phyloP scores from a whole-genome alignment of 495 filamentous ascomycete genomes.

The Daldinia vernicosa region DNA sequence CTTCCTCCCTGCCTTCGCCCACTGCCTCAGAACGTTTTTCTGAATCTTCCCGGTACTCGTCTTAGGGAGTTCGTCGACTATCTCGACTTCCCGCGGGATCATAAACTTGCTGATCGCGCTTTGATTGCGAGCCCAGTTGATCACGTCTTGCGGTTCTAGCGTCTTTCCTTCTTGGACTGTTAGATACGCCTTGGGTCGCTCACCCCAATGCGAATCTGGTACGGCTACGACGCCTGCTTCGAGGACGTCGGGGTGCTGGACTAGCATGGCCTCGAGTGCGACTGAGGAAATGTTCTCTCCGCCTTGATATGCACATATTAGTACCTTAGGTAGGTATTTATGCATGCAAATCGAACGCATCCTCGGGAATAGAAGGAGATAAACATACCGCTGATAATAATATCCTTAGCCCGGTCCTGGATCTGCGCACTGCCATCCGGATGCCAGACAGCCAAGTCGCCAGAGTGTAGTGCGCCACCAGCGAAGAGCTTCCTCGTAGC shows the following conservation, averaged over 20 bases:
- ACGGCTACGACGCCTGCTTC: constrained; percentile 94
- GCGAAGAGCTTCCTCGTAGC: constrained; percentile 89
- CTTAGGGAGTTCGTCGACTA: constrained; percentile 89
- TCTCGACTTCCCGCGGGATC: constrained; percentile 92
- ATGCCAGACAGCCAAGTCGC: constrained; percentile 93
- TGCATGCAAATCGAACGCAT: neutral
- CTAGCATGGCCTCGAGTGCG: constrained; percentile 91
- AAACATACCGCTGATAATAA: constrained; percentile 90
- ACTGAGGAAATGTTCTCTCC: constrained; percentile 98
- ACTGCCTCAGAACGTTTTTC: constrained; percentile 92
- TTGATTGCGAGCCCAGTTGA: constrained; percentile 83
- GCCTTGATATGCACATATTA: constrained; percentile 58
- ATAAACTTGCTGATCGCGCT: constrained; percentile 91
- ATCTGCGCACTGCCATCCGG: constrained; percentile 91
- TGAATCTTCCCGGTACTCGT: constrained; percentile 95
- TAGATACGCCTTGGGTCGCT: constrained; percentile 91
- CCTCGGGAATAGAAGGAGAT: neutral
- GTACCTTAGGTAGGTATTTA: too few species aligned
- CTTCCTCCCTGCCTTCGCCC: constrained; percentile 69
- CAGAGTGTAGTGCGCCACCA: constrained; percentile 87
- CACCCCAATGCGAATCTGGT: constrained; percentile 90
- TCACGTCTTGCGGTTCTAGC: constrained; percentile 74
- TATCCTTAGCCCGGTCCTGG: constrained; percentile 93
- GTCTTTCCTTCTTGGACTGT: constrained; percentile 73
- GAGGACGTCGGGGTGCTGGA: constrained; percentile 84